Conservation (phyloP, 1,139 yeast genomes). For the Nakaseomyces bracarensis region DNA sequence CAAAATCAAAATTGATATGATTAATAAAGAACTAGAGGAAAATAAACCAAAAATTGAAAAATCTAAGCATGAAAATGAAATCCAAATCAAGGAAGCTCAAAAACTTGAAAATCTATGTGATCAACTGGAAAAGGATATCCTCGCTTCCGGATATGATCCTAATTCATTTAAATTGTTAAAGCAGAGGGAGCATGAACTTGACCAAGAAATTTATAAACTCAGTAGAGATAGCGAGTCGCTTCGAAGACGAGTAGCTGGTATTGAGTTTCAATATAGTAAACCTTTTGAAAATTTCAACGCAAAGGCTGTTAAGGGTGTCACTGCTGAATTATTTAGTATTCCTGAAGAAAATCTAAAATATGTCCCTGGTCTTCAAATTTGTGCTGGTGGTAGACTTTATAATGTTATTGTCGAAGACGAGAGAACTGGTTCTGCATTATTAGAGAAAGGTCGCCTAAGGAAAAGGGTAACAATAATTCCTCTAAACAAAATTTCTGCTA, state of each 20-base stretch:
- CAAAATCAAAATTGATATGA: conserved; percentile 50
- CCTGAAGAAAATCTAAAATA: conserved; percentile 50
- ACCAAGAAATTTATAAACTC: conserved; percentile 37
- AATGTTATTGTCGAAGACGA: conserved; percentile 90
- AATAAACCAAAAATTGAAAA: conserved; percentile 46
- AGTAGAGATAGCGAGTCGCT: conserved; percentile 46
- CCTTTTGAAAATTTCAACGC: conserved; percentile 59
- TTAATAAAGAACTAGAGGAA: conserved; percentile 44
- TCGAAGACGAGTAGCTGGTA: conserved; percentile 58
- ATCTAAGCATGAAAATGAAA: conserved; percentile 49
- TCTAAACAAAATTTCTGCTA: conserved; percentile 69
- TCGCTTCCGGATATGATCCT: conserved; percentile 54
- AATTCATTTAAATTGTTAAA: conserved; percentile 41
- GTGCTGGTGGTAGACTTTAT: conserved; percentile 88
- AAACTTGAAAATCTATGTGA: conserved; percentile 37
- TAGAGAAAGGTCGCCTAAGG: conserved; percentile 69
- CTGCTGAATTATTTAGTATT: conserved; percentile 73
- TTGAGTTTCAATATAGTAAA: conserved; percentile 65
- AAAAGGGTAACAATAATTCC: conserved; percentile 91
- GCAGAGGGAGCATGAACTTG: conserved; percentile 35
- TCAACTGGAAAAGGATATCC: conserved; percentile 40
- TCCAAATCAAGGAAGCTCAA: conserved; percentile 39
- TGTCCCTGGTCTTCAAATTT: conserved; percentile 80
- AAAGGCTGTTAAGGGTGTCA: conserved; percentile 71
- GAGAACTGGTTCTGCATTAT: conserved; percentile 68